Percentiles rank a stretch among this genome's conserved stretches.
Evolutionary conservation across 2,329 filamentous ascomycete genomes (phyloP).

Genomic region (Massarina eburnea): DNA sequence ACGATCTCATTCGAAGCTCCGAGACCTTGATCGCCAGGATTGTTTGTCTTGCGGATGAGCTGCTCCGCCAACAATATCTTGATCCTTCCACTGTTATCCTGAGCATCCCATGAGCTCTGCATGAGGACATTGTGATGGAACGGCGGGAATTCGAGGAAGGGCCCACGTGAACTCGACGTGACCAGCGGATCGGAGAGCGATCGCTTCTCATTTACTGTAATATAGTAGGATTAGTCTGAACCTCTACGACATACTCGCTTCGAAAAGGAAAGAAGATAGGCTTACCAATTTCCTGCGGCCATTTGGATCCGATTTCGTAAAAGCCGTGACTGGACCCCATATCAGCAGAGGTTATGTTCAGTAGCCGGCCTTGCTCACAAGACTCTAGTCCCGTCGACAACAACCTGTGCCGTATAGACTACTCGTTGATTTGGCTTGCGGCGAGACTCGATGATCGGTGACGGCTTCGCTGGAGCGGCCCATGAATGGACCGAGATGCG

Average conservation of each 20-base stretch:
- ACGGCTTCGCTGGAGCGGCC: conserved; percentile 25
- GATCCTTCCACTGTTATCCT: conserved; percentile 72
- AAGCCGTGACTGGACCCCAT: conserved; percentile 23
- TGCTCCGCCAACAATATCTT: conserved; percentile 72
- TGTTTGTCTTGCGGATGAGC: conserved; percentile 53
- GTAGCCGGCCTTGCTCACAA: conserved; percentile 26
- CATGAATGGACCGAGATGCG: conserved; percentile 41
- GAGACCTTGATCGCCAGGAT: conserved; percentile 44
- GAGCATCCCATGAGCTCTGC: conserved; percentile 71
- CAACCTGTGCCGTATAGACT: conserved; percentile 30
- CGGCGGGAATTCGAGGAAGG: conserved; percentile 66
- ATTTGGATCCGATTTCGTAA: conserved; percentile 27
- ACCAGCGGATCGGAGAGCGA: conserved; percentile 34
- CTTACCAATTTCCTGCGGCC: conserved; percentile 38
- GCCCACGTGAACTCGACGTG: conserved; percentile 55
- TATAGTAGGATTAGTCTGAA: background rate
- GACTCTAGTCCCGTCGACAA: conserved; percentile 30
- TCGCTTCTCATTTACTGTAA: conserved; percentile 29
- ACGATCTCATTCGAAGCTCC: conserved; percentile 72
- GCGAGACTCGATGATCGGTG: conserved; percentile 27
- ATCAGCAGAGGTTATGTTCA: conserved; percentile 15
- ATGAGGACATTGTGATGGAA: conserved; percentile 71
- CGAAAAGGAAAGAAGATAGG: background rate
- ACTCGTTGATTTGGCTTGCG: conserved; percentile 26
- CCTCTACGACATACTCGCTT: background rate